Evolutionary conservation across 1,284 basidiomycete genomes (phyloP).

Genomic region (Inonotus hispidus): DNA sequence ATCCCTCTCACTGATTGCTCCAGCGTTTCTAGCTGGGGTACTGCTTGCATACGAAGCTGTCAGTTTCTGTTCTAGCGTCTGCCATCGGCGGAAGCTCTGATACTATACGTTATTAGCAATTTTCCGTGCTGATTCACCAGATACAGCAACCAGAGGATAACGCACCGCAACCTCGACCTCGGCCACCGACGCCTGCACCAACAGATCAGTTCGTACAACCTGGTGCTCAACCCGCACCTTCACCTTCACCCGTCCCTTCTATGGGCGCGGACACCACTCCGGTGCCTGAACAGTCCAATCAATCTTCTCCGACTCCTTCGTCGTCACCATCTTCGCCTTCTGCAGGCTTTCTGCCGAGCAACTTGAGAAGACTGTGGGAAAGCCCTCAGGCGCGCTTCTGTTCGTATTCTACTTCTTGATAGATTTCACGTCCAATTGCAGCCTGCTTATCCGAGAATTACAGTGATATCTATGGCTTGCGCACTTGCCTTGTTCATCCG

Average conservation of each 20-base stretch:
- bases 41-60: slow-evolving; percentile 72
- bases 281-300: background rate
- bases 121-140: slow-evolving; percentile 71
- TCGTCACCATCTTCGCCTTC: slow-evolving; percentile 36
- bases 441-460: background rate
- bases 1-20: slow-evolving; percentile 72
- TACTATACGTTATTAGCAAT: slow-evolving; percentile 52
- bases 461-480: slow-evolving; percentile 64
- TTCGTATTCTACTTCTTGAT: slow-evolving; percentile 31
- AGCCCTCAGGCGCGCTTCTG: slow-evolving; percentile 70
- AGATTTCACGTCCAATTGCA: background rate
- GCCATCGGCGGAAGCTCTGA: background rate
- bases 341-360: background rate
- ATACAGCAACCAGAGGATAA: slow-evolving; percentile 75
- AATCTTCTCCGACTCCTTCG: slow-evolving; percentile 31
- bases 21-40: slow-evolving; percentile 72
- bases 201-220: slow-evolving; percentile 17
- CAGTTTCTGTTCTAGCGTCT: slow-evolving; percentile 25
- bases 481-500: slow-evolving; percentile 68
- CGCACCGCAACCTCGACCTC: slow-evolving; percentile 25
- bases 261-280: background rate
- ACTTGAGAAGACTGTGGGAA: slow-evolving; percentile 12
- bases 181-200: slow-evolving; percentile 21
- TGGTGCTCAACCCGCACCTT: slow-evolving; percentile 19
- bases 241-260: slow-evolving; percentile 16